These are phyloP conservation scores for Fusarium austroafricanum DNA, from an alignment of 2,329 filamentous ascomycete species.

Conservation along the genomic window DNA sequence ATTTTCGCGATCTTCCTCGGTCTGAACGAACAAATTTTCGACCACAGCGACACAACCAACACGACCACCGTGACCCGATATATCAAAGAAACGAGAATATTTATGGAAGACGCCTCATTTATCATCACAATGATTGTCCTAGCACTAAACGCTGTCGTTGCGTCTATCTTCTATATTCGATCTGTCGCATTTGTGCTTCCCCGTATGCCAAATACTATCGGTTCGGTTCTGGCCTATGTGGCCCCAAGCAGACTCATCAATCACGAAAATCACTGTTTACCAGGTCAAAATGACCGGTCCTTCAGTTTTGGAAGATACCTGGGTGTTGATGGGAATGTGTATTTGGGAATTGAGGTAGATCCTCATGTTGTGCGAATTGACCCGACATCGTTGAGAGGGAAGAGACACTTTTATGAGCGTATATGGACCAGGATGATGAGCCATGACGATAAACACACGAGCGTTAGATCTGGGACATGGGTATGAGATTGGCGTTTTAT, in stretches of 20 bases:
- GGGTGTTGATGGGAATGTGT: conserved; percentile 58
- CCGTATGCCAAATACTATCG: conserved; percentile 64
- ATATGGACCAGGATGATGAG: too few relatives aligned
- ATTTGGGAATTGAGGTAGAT: conserved; percentile 64
- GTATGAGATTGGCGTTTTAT: too few relatives aligned
- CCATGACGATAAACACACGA: too few relatives aligned
- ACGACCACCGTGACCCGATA: too few relatives aligned
- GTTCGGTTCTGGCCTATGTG: conserved; percentile 59
- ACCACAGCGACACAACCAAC: background rate
- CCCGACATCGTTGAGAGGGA: background rate
- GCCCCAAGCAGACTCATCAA: conserved; percentile 56
- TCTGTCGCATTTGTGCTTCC: conserved; percentile 59
- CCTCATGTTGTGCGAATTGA: conserved; percentile 54
- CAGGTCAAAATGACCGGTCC: conserved; percentile 5
- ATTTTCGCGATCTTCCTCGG: conserved; percentile 51
- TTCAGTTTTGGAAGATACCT: conserved; percentile 64
- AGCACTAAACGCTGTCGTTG: conserved; percentile 55
- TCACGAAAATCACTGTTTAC: too few relatives aligned
- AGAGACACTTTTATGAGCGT: too few relatives aligned
- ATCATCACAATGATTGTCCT: conserved; percentile 59
- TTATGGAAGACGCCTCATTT: conserved; percentile 61
- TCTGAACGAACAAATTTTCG: conserved; percentile 56
- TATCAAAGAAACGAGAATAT: conserved; percentile 56
- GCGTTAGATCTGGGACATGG: too few relatives aligned
- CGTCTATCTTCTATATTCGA: conserved; percentile 56